Percentiles rank a stretch among this genome's conserved stretches.
Evolutionary conservation across 768 basidiomycete species (phyloP).

Genomic region (Mycena metata): DNA sequence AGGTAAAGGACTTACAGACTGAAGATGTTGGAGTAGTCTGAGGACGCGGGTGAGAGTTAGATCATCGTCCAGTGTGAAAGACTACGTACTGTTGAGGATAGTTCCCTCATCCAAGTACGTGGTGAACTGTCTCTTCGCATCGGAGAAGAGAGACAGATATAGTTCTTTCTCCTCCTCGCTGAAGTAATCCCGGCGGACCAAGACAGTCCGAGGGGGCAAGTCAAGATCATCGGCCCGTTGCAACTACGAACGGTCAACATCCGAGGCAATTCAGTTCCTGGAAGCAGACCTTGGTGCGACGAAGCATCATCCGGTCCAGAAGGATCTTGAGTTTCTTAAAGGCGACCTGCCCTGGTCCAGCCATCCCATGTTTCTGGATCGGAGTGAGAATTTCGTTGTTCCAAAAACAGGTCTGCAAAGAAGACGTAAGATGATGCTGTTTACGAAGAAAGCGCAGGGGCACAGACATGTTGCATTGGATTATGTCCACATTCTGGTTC

Average conservation of each 20-base stretch:
- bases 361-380: constrained; percentile 92
- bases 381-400: constrained; percentile 97
- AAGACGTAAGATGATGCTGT: constrained; percentile 25
- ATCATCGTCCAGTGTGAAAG: constrained; percentile 1
- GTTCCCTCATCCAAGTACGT: constrained; percentile 95
- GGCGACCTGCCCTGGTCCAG: constrained; percentile 81
- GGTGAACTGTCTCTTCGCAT: constrained; percentile 91
- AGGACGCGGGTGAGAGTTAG: constrained; percentile 19
- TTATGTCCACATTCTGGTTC: constrained; percentile 82
- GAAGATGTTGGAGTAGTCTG: constrained; percentile 93
- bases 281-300: constrained; percentile 79
- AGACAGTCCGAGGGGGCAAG: constrained; percentile 91
- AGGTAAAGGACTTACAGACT: constrained; percentile 65
- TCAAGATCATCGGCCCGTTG: constrained; percentile 98
- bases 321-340: constrained; percentile 95
- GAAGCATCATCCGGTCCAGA: constrained; percentile 95
- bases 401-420: constrained; percentile 89
- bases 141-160: constrained; percentile 91
- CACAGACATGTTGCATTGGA: constrained; percentile 83
- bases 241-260: constrained; percentile 61
- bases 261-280: constrained; percentile 38
- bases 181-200: constrained; percentile 92
- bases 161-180: constrained; percentile 97
- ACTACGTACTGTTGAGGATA: constrained; percentile 85
- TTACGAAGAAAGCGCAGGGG: neutral